A percentile compares a stretch with the other conserved stretches of the same genome.
These are phyloP conservation scores for Lithocarpus polystachyus DNA, from an alignment of 306 rosid species.

Conservation along the genomic window DNA sequence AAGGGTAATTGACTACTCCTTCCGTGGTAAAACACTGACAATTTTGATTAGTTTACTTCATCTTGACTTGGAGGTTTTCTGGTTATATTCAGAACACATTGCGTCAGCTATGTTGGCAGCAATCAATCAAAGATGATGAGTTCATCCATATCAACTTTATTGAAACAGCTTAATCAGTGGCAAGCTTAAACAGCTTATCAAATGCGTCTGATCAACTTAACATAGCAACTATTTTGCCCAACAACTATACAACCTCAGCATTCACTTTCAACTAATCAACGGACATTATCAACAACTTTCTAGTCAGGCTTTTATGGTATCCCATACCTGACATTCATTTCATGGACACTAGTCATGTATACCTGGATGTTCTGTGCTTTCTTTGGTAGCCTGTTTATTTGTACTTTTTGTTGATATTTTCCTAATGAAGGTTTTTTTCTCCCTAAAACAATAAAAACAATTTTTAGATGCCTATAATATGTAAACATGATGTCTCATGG, in stretches of 20 bases:
- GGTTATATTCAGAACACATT: constrained; percentile 94
- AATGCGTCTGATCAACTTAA: constrained; percentile 93
- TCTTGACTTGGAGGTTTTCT: constrained; percentile 92
- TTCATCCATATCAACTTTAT: constrained; percentile 94
- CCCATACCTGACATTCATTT: constrained; percentile 65
- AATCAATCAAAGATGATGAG: constrained; percentile 95
- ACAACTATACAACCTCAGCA: constrained; percentile 97
- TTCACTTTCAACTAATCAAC: constrained; percentile 96
- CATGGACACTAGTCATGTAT: constrained; percentile 40
- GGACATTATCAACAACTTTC: constrained; percentile 98
- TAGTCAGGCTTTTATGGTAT: constrained; percentile 92
- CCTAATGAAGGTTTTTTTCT: constrained; percentile 5
- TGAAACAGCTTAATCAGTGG: constrained; percentile 97
- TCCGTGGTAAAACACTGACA: constrained; percentile 20
- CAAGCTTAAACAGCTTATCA: constrained; percentile 93
- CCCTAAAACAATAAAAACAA: background rate
- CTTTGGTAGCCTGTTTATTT: constrained; percentile 16
- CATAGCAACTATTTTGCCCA: constrained; percentile 97
- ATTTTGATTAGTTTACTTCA: constrained; percentile 27
- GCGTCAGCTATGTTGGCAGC: constrained; percentile 97
- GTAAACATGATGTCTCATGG: constrained; percentile 1
- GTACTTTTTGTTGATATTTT: too few relatives aligned
- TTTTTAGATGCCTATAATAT: background rate
- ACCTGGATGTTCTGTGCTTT: constrained; percentile 35
- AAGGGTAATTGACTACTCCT: constrained; percentile 58